Conservation (phyloP, 768 basidiomycete genomes). For the Lentinus tigrinus region DNA sequence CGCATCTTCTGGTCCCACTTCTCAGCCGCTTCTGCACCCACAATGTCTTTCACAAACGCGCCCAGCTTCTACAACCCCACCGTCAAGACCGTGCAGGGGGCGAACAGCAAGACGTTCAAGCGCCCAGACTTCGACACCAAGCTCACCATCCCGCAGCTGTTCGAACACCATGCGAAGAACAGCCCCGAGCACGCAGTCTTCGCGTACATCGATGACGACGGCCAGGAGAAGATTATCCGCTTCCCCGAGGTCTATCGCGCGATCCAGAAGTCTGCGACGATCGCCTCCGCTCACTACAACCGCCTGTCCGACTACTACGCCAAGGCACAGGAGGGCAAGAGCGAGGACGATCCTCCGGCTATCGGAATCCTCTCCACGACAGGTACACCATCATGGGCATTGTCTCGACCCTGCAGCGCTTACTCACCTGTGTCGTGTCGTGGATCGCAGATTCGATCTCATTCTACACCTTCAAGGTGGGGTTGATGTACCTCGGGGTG, state of each 20-base stretch:
- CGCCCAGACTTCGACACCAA: conserved; percentile 35
- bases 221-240: conserved; percentile 11
- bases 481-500: conserved; percentile 19
- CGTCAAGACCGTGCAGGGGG: neutral
- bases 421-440: neutral
- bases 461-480: conserved; percentile 12
- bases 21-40: no score
- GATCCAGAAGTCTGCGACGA: conserved; percentile 25
- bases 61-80: no score
- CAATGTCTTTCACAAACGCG: no score
- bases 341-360: neutral
- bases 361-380: conserved; percentile 24
- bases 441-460: conserved; percentile 22
- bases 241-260: conserved; percentile 28
- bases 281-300: conserved; percentile 3
- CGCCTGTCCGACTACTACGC: conserved; percentile 1
- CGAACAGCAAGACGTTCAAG: conserved; percentile 27
- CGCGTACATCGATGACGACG: conserved; percentile 23
- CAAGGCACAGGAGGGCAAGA: neutral
- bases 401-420: neutral
- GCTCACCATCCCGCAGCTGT: conserved; percentile 34
- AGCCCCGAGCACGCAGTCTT: conserved; percentile 34
- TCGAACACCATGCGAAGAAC: conserved; percentile 34
- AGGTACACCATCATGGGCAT: neutral
- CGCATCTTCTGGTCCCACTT: no score